Base-by-base conservation (phyloP, 805 yeast species). In the Lipomyces lipofer region DNA sequence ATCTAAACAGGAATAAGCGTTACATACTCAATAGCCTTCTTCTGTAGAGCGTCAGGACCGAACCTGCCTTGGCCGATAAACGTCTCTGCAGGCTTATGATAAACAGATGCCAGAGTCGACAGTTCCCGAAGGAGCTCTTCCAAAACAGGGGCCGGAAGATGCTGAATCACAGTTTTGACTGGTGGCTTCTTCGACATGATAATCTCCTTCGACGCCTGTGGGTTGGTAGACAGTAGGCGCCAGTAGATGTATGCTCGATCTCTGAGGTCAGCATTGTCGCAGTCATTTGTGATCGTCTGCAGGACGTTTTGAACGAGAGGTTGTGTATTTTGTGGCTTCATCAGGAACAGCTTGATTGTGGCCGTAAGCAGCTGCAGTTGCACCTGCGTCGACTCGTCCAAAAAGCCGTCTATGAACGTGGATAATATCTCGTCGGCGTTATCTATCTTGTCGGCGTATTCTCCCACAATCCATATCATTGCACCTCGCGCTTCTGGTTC, bases 241-340 rank as follows among this genome's bases (percentile, higher is more conserved):
- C 96, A 88, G 72, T 91, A 91, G 64, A 89, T 84, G 66, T 77
- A 87, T 0, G 94, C 96, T 44, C 97, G 72, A 66, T 88, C 95
- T 59, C 97, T 77, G 15, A 90, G 71, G 71, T 91, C 98, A 0
- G 97, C 96, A 64, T 90, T 86, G 63, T 85, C 85, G 9, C 77
- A 76, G 33, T 84, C 85, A 60, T 87, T 91, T 0, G 96, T 88
- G 22, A 89, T 86, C 60, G 75, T 73, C 67, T 83, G 84, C 56
- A 91, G 71, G 1, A 86, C 70, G 66, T 88, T 96, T 85, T 56
- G 97, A 88, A 76, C 91, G 87, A 68, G 84, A 22, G 76, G 75
- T 48, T 86, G 71, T 7, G 88, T 81, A 5, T 81, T 67, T 4
- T 75, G 66, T 56, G 90, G 90, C 27, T 68, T 67, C 39, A 73